Percentiles rank a stretch among this genome's conserved stretches.
Conservation (phyloP, 2,329 filamentous ascomycete genomes). For the Pseudogymnoascus pannorum region DNA sequence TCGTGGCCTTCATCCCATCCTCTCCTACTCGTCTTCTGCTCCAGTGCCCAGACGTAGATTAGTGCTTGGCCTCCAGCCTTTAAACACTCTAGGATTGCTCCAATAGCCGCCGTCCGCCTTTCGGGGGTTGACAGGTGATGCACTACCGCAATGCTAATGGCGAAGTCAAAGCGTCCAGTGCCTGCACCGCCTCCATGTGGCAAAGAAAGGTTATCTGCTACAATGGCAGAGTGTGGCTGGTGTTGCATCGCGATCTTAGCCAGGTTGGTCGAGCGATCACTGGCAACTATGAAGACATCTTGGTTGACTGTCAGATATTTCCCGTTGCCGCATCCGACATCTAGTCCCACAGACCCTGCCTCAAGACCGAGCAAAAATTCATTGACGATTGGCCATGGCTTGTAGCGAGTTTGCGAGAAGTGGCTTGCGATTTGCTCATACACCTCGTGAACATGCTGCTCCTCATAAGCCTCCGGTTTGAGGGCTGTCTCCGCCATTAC, state of each 20-base stretch:
- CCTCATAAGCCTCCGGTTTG: constrained; percentile 58
- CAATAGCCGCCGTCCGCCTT: constrained; percentile 66
- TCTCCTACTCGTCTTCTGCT: constrained; percentile 77
- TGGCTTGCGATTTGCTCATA: constrained; percentile 83
- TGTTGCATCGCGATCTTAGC: constrained; percentile 41
- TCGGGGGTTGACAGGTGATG: constrained; percentile 81
- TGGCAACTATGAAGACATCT: constrained; percentile 71
- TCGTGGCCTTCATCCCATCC: constrained; percentile 79
- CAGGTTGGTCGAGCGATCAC: constrained; percentile 65
- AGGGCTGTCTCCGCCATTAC: constrained; percentile 26
- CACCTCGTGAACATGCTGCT: constrained; percentile 79
- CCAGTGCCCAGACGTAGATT: constrained; percentile 91
- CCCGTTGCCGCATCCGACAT: constrained; percentile 93
- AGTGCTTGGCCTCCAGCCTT: constrained; percentile 56
- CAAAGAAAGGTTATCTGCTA: constrained; percentile 77
- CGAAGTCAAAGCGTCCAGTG: constrained; percentile 65
- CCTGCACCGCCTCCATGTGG: constrained; percentile 49
- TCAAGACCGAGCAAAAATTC: constrained; percentile 61
- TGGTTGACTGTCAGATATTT: constrained; percentile 84
- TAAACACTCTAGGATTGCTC: constrained; percentile 62
- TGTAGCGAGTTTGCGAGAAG: constrained; percentile 72
- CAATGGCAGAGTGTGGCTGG: constrained; percentile 56
- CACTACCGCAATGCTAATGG: constrained; percentile 86
- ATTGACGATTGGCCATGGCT: constrained; percentile 89
- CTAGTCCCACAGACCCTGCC: constrained; percentile 71